Base-by-base conservation (phyloP, 371 early-diverging fungal genomes). In the Haplosporangium sp. region DNA sequence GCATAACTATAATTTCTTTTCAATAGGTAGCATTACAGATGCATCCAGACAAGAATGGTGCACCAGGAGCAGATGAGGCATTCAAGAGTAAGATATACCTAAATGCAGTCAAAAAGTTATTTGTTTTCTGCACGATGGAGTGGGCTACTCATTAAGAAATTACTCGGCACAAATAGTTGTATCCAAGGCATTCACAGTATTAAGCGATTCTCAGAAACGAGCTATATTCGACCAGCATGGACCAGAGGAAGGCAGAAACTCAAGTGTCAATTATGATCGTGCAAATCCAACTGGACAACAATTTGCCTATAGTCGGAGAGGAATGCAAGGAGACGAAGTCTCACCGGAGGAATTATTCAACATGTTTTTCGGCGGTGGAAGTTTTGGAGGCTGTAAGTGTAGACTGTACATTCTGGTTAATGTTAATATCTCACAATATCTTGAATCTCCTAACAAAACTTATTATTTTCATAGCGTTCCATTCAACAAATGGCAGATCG, bases 41-140 rank as follows among this genome's bases (percentile, higher is more conserved):
- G 83, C 99, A 99, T 84, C 99, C 99, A 0, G 99, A 99, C 83
- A 99, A 97, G 84, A 98, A 99, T 77, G 90, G 87, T 15, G 97
- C 98, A 4, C 96, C 98, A 9, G 98, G 98, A 27, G 97, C 99
- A 3, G 97, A 97, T 66, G 98, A 97, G 81, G 99, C 98, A 11
- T 98, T 98, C 84, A 97, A 98, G 85, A 85, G 92, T 94, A 88
- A 84, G 76, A n/a, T 50, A n/a, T 50, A n/a, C 4, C n/a, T 50
- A 11, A 65, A 50, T 42, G 55, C 27, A 27, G 27, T 27, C 27
- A 27, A 27, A 27, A 27, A 27, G 27, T 27, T 27, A 27, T 27
- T 27, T 27, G 1, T 27, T 27, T 27, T 27, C 27, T 27, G 0
- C 27, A 27, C 27, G 27, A 27, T 27, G 27, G 27, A 27, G 27